These are phyloP conservation scores for slime mould (Dictyostelium discoideum) DNA, from an alignment of 78 protist species.

Conservation along the genomic window DNA sequence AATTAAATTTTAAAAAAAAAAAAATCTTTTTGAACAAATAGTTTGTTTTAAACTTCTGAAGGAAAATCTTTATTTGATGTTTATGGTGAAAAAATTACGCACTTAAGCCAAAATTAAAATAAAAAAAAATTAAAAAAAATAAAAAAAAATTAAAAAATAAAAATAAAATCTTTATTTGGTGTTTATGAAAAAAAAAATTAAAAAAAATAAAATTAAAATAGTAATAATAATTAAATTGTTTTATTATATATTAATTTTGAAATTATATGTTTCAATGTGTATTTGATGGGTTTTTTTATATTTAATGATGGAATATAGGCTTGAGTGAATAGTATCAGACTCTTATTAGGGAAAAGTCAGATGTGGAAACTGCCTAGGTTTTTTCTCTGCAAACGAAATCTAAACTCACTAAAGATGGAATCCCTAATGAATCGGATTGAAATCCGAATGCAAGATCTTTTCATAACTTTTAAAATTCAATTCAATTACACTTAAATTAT, in stretches of 20 bases:
- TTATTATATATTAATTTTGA: too few relatives aligned
- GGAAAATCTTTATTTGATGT: neutral
- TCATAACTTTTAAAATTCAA: neutral
- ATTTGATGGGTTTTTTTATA: too few relatives aligned
- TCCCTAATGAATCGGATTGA: neutral
- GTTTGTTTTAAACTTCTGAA: neutral
- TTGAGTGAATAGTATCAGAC: neutral
- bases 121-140: too few relatives aligned
- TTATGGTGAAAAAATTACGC: neutral
- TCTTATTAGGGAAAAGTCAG: neutral
- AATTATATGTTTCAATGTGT: too few relatives aligned
- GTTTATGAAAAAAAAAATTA: too few relatives aligned
- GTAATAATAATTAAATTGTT: too few relatives aligned
- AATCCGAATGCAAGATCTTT: neutral
- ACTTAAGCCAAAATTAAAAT: too few relatives aligned
- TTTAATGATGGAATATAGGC: neutral
- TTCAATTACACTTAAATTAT: too few relatives aligned
- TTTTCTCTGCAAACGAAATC: neutral
- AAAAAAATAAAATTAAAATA: too few relatives aligned
- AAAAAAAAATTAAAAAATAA: too few relatives aligned
- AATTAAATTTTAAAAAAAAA: too few relatives aligned
- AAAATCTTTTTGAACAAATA: neutral
- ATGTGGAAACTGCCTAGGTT: neutral
- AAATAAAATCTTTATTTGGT: too few relatives aligned
- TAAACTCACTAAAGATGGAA: neutral